Conservation (phyloP, 495 filamentous ascomycete genomes). For the Corynascus novoguineensis region DNA sequence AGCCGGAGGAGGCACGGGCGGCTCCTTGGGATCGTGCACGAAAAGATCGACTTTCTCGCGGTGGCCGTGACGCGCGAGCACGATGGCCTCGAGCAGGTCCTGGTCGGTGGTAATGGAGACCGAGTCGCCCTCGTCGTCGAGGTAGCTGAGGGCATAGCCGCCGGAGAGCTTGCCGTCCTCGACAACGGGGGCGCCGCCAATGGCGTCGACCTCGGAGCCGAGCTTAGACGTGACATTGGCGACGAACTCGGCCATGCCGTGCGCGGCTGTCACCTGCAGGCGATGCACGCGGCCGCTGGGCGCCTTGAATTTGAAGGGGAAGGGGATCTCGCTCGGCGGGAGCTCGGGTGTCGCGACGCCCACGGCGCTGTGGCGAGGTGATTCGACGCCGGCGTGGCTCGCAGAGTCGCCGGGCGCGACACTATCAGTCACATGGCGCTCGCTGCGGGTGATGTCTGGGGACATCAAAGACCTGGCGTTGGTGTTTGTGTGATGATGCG, state of each 20-base stretch:
- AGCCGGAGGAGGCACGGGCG: slow-evolving; percentile 50
- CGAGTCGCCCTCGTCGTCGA: slow-evolving; percentile 95
- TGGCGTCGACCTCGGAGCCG: slow-evolving; percentile 74
- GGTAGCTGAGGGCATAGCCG: slow-evolving; percentile 90
- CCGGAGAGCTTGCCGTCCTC: slow-evolving; percentile 73
- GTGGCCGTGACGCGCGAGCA: slow-evolving; percentile 66
- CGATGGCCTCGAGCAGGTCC: slow-evolving; percentile 86
- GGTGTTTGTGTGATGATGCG: slow-evolving; percentile 46
- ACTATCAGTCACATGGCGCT: slow-evolving; percentile 56
- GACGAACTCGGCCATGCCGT: slow-evolving; percentile 78
- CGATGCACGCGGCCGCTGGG: slow-evolving; percentile 93
- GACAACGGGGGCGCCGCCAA: slow-evolving; percentile 72
- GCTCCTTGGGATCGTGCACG: slow-evolving; percentile 86
- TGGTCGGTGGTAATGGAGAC: slow-evolving; percentile 96
- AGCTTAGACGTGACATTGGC: slow-evolving; percentile 76
- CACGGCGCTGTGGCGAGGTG: slow-evolving; percentile 60
- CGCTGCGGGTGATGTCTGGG: slow-evolving; percentile 61
- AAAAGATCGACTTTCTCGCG: slow-evolving; percentile 95
- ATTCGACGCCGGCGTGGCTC: slow-evolving; percentile 81
- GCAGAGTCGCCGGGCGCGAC: slow-evolving; percentile 90
- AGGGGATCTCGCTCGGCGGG: slow-evolving; percentile 64
- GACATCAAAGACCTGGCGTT: slow-evolving; percentile 58
- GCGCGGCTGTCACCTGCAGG: slow-evolving; percentile 72
- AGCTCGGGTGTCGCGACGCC: slow-evolving; percentile 33
- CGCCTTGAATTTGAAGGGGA: slow-evolving; percentile 99